A percentile compares a stretch with the other conserved stretches of the same genome.
Conservation (phyloP, 192 early-diverging fungal species). For the Umbelopsis vinacea region DNA sequence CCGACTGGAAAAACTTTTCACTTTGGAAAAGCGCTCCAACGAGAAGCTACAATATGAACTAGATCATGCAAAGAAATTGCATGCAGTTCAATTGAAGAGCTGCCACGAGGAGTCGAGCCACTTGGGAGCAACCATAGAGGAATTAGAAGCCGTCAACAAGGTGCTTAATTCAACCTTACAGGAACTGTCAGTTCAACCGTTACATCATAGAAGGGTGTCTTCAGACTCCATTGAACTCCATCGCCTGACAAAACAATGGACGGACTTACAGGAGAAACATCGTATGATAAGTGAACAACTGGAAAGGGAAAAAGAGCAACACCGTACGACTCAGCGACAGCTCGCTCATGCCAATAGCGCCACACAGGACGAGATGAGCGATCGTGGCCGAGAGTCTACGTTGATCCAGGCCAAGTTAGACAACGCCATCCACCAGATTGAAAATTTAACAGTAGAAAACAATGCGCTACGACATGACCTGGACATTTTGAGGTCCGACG, state of each 20-base stretch:
- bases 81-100: background rate
- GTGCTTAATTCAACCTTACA: conserved; percentile 3
- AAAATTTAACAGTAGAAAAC: background rate
- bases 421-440: background rate
- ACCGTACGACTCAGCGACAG: background rate
- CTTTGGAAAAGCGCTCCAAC: background rate
- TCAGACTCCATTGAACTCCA: background rate
- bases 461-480: background rate
- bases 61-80: background rate
- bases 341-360: background rate
- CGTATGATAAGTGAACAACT: conserved; percentile 1
- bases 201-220: background rate
- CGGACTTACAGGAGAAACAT: background rate
- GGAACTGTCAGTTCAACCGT: background rate
- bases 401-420: background rate
- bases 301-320: conserved; percentile 1
- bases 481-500: background rate
- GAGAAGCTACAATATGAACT: background rate
- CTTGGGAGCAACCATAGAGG: background rate
- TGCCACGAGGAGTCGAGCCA: background rate
- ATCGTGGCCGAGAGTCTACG: background rate
- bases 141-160: conserved; percentile 3
- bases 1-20: conserved; percentile 8
- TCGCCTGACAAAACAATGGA: background rate
- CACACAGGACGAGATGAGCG: background rate